These are phyloP conservation scores for Helenozyma baotianmanensis DNA, from an alignment of 805 yeast species.

Conservation along the genomic window DNA sequence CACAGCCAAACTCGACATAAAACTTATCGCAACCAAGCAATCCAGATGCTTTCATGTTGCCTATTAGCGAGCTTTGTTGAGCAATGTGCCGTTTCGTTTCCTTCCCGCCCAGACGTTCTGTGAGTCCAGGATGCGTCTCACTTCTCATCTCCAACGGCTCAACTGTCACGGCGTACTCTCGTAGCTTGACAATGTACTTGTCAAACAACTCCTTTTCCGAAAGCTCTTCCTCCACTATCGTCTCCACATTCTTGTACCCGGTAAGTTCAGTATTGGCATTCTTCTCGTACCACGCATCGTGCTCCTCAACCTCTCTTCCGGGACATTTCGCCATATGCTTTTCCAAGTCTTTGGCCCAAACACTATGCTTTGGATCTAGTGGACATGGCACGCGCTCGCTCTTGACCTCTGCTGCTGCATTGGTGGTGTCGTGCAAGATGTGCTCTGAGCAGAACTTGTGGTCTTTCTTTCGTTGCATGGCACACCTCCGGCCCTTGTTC, in stretches of 20 bases:
- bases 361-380: conserved; percentile 66
- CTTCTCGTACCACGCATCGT: conserved; percentile 47
- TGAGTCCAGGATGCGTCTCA: conserved; percentile 27
- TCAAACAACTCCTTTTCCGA: conserved; percentile 2
- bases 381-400: conserved; percentile 66
- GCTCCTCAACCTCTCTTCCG: conserved; percentile 30
- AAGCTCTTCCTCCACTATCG: background rate
- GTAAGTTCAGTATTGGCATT: conserved; percentile 41
- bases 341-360: conserved; percentile 55
- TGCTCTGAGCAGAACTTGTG: conserved; percentile 63
- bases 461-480: conserved; percentile 51
- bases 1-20: conserved; percentile 85
- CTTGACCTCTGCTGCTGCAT: conserved; percentile 11
- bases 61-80: conserved; percentile 79
- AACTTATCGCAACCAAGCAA: conserved; percentile 34
- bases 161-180: conserved; percentile 6
- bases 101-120: conserved; percentile 42
- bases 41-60: conserved; percentile 46
- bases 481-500: conserved; percentile 54
- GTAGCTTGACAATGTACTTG: conserved; percentile 17
- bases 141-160: conserved; percentile 15
- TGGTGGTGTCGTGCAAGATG: conserved; percentile 20
- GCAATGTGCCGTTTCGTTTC: conserved; percentile 68
- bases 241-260: background rate
- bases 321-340: conserved; percentile 63